Conservation (phyloP, 108 stramenopile species). For the Mediolabrus comicus region DNA sequence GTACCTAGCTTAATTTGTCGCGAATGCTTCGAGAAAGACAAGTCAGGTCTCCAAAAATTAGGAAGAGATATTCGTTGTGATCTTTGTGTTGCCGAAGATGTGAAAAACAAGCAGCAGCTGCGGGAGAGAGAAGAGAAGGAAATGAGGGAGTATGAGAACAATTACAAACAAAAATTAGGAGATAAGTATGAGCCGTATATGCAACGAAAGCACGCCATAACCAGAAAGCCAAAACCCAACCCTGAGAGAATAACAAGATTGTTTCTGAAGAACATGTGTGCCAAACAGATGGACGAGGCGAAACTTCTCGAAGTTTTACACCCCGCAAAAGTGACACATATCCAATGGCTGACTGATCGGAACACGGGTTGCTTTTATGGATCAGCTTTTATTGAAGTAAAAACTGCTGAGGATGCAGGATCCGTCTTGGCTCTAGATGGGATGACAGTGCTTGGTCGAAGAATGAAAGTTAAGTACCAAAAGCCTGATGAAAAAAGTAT, state of each 20-base stretch:
- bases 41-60: slow-evolving; percentile 69
- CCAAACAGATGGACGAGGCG: slow-evolving; percentile 77
- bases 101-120: slow-evolving; percentile 45
- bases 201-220: slow-evolving; percentile 23
- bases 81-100: slow-evolving; percentile 64
- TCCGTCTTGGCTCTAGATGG: slow-evolving; percentile 74
- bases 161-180: slow-evolving; percentile 36
- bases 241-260: slow-evolving; percentile 83
- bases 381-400: slow-evolving; percentile 84
- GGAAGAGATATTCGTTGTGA: slow-evolving; percentile 69
- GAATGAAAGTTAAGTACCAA: slow-evolving; percentile 87
- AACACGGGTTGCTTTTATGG: slow-evolving; percentile 88
- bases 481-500: slow-evolving; percentile 78
- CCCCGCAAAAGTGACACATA: slow-evolving; percentile 73
- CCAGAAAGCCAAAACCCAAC: slow-evolving; percentile 53
- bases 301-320: slow-evolving; percentile 58
- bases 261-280: slow-evolving; percentile 83
- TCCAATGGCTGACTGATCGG: slow-evolving; percentile 89
- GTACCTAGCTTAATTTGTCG: slow-evolving; percentile 84
- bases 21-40: slow-evolving; percentile 80
- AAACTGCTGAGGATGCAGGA: slow-evolving; percentile 65
- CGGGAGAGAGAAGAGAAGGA: slow-evolving; percentile 53
- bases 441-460: slow-evolving; percentile 72
- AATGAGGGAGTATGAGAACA: slow-evolving; percentile 37
- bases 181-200: slow-evolving; percentile 20